A percentile compares a stretch with the other conserved stretches of the same genome.
Evolutionary conservation across 352 stramenopile species (phyloP).

Genomic region (Phytophthora pini): DNA sequence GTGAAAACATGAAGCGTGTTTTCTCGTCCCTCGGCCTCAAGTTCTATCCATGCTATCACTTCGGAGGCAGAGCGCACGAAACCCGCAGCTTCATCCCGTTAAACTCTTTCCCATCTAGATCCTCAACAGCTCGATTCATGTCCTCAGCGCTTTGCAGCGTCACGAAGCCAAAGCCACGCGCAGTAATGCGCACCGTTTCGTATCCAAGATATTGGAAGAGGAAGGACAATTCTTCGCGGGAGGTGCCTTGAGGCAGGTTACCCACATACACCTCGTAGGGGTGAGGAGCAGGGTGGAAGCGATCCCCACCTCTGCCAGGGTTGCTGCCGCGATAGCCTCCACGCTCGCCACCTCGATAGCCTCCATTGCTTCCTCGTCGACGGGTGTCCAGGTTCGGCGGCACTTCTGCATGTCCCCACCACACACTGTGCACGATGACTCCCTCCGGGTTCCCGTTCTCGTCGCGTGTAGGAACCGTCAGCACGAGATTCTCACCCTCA

Average conservation of each 20-base stretch:
- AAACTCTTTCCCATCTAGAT: conserved; percentile 81
- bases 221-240: conserved; percentile 80
- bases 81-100: conserved; percentile 81
- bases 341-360: conserved; percentile 49
- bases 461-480: conserved; percentile 77
- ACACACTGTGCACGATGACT: conserved; percentile 81
- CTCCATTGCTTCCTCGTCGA: conserved; percentile 47
- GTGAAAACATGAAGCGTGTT: too few relatives aligned
- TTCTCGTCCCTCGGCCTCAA: too few relatives aligned
- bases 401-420: conserved; percentile 83
- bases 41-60: conserved; percentile 22
- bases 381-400: conserved; percentile 71
- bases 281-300: conserved; percentile 64
- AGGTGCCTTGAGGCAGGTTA: conserved; percentile 82
- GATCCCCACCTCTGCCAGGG: conserved; percentile 38
- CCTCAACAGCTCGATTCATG: conserved; percentile 83
- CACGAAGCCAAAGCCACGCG: conserved; percentile 83
- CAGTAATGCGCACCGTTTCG: conserved; percentile 87
- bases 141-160: conserved; percentile 78
- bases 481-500: conserved; percentile 81
- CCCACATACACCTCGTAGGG: conserved; percentile 86
- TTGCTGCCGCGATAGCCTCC: conserved; percentile 43
- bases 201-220: conserved; percentile 85
- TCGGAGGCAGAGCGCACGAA: conserved; percentile 63
- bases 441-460: conserved; percentile 78